Evolutionary conservation across 2,329 filamentous ascomycete species (phyloP), one percentile per base, ranked within the genome.

Genomic region (Ophiostoma himal-ulmi): DNA sequence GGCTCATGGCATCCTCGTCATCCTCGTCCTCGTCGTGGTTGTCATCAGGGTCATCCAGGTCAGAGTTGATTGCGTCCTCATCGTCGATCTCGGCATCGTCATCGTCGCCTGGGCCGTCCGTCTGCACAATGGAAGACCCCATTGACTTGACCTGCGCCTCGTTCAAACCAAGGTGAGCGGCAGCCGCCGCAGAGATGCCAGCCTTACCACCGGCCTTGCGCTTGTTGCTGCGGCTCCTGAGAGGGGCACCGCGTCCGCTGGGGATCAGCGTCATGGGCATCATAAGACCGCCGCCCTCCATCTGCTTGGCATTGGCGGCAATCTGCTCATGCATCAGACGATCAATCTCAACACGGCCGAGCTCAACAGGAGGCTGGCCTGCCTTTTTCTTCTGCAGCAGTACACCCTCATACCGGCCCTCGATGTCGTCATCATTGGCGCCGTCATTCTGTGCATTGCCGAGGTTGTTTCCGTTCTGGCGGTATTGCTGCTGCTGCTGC

Each of bases 51-150:
- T 99, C 95, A 78, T 99, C 95, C 3, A 99, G 88, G 76, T 99
- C 95, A 0, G 95, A 98, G 80, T 99, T 99, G 82, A 99, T 99
- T 1, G 94, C 95, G 78, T 99, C 94, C 74, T 97, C 94, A 74
- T 97, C 94, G 14, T 88, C 87, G 34, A 87, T 84, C 64, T 86
- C 87, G 64, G 88, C 83, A 30, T 88, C 87, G 13, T 83, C 83
- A 14, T 89, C 89, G 39, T 83, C 80, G 70, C 82, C 84, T 44
- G 85, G 84, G 37, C 85, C 85, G 54, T 83, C 83, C 8, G 22
- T 30, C 54, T 69, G 68, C 48, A 60, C 66, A 20, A 67, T 67
- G 6, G 65, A 39, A 8, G 13, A 17, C 5, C 37, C 39, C 65
- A 71, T 62, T 5, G 89, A 91, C 75, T 94, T 90, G 68, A 86